Conservation (phyloP, 768 basidiomycete species). For the Podaxis pistillaris region DNA sequence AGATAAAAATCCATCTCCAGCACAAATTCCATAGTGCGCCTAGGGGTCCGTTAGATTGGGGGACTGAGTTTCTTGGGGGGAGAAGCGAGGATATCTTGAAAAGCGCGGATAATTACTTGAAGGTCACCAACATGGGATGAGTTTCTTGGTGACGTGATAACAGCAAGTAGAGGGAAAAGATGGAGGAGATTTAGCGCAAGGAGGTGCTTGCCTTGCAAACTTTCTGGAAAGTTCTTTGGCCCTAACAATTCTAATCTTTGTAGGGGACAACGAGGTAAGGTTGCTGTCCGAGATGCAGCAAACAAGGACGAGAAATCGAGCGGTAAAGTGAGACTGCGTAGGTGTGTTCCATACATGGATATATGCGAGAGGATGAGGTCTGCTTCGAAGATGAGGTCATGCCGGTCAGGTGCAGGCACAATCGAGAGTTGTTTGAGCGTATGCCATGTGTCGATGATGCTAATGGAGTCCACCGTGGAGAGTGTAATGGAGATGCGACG, state of each 20-base stretch:
- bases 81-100: neutral
- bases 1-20: too few species aligned
- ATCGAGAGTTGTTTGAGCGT: neutral
- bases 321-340: neutral
- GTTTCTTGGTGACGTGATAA: neutral
- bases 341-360: neutral
- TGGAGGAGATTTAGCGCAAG: neutral
- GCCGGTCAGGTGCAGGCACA: neutral
- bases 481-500: neutral
- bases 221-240: neutral
- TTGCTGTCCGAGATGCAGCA: neutral
- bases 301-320: neutral
- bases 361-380: neutral
- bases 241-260: neutral
- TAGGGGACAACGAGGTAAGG: neutral
- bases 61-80: neutral
- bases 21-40: too few species aligned
- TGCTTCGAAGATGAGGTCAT: neutral
- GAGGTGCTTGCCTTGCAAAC: neutral
- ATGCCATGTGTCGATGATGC: neutral
- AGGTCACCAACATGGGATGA: neutral
- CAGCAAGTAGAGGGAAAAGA: slow-evolving; percentile 1
- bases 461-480: neutral
- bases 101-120: neutral
- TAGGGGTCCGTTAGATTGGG: too few species aligned